phyloP scores from a whole-genome alignment of 2,329 filamentous ascomycete genomes.

The Ilyonectria sp. region DNA sequence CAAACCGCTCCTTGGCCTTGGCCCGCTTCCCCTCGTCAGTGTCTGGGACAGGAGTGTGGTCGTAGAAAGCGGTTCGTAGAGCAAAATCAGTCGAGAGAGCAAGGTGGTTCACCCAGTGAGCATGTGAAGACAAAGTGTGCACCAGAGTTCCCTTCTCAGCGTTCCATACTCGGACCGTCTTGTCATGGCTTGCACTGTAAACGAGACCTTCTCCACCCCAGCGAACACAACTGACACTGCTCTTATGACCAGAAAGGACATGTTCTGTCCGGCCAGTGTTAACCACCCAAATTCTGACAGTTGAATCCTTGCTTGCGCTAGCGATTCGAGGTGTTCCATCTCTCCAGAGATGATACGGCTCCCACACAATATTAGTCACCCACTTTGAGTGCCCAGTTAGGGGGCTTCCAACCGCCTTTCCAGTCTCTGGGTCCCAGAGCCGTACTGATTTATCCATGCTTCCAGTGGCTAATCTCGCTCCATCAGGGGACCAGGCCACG shows the following conservation, averaged over 20 bases:
- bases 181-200: constrained; percentile 91
- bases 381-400: constrained; percentile 92
- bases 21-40: constrained; percentile 79
- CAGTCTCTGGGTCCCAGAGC: constrained; percentile 89
- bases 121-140: constrained; percentile 85
- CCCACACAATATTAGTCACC: constrained; percentile 91
- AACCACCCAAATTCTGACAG: constrained; percentile 88
- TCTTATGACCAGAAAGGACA: constrained; percentile 90
- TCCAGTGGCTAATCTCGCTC: constrained; percentile 85
- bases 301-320: constrained; percentile 91
- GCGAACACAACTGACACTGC: constrained; percentile 88
- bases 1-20: constrained; percentile 86
- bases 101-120: constrained; percentile 96
- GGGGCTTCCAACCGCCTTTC: constrained; percentile 76
- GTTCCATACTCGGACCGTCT: constrained; percentile 93
- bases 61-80: constrained; percentile 87
- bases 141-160: constrained; percentile 83
- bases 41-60: constrained; percentile 80
- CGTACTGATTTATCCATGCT: constrained; percentile 95
- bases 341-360: constrained; percentile 89
- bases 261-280: constrained; percentile 84
- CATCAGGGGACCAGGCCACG: constrained; percentile 90
- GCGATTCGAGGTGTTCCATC: constrained; percentile 84
- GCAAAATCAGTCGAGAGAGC: constrained; percentile 94
- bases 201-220: constrained; percentile 94